Percentiles rank a stretch among this genome's conserved stretches.
Evolutionary conservation across 2,329 filamentous ascomycete genomes (phyloP).

Genomic region (Sporothrix schenckii): DNA sequence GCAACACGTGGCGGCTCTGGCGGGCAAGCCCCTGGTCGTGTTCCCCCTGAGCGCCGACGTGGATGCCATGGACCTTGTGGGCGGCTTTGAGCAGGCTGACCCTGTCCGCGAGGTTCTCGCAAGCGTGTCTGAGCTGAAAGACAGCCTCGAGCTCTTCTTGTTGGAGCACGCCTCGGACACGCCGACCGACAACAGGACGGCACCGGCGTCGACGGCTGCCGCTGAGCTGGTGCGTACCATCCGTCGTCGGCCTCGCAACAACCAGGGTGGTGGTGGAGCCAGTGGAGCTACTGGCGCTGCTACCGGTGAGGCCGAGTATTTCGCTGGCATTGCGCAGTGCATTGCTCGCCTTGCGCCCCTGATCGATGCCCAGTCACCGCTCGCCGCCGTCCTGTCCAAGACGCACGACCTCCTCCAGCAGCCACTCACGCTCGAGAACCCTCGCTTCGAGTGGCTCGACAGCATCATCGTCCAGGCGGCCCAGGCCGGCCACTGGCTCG

Average conservation of each 20-base stretch:
- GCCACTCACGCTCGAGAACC: slow-evolving; percentile 65
- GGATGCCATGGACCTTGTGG: slow-evolving; percentile 95
- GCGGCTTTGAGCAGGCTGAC: slow-evolving; percentile 94
- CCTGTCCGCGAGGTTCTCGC: slow-evolving; percentile 70
- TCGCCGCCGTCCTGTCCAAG: slow-evolving; percentile 53
- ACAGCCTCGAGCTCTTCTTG: slow-evolving; percentile 53
- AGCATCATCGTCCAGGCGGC: slow-evolving; percentile 88
- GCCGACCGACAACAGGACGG: slow-evolving; percentile 30
- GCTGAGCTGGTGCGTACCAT: slow-evolving; percentile 58
- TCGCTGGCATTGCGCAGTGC: slow-evolving; percentile 46
- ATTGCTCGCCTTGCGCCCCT: slow-evolving; percentile 48
- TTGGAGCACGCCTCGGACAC: slow-evolving; percentile 53
- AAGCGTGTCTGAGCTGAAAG: slow-evolving; percentile 51
- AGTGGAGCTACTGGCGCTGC: slow-evolving; percentile 32
- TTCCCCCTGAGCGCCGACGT: slow-evolving; percentile 93
- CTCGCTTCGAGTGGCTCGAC: slow-evolving; percentile 94
- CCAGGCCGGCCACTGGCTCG: slow-evolving; percentile 83
- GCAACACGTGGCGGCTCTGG: slow-evolving; percentile 75
- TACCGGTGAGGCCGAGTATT: slow-evolving; percentile 45
- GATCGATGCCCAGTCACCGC: slow-evolving; percentile 50
- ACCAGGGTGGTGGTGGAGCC: background rate
- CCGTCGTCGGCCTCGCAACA: slow-evolving; percentile 37
- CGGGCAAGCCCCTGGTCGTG: slow-evolving; percentile 74
- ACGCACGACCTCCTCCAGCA: slow-evolving; percentile 56
- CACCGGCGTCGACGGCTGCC: slow-evolving; percentile 53